A percentile compares a stretch with the other conserved stretches of the same genome.
Evolutionary conservation across 2,329 filamentous ascomycete species (phyloP).

Genomic region (Endocalyx cinctus): DNA sequence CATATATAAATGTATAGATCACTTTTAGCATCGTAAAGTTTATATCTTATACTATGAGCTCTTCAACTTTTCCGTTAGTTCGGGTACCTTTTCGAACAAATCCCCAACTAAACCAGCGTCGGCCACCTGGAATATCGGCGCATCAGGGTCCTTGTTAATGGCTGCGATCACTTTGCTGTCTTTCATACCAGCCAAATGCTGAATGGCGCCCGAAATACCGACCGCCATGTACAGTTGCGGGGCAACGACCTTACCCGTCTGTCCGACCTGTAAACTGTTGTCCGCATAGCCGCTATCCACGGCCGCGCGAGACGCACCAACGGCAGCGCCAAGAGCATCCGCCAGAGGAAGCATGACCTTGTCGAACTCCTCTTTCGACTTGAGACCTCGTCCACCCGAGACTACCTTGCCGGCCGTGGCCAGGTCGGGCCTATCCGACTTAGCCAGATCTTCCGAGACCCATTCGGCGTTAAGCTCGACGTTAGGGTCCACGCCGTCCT

Average conservation of each 20-base stretch:
- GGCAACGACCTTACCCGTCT: slow-evolving; percentile 98
- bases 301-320: slow-evolving; percentile 89
- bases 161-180: slow-evolving; percentile 99
- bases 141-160: slow-evolving; percentile 97
- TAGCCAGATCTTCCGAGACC: slow-evolving; percentile 89
- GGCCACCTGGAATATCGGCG: slow-evolving; percentile 96
- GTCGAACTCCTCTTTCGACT: slow-evolving; percentile 98
- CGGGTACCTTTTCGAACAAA: slow-evolving; percentile 90
- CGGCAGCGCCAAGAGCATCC: slow-evolving; percentile 88
- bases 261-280: slow-evolving; percentile 96
- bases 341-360: slow-evolving; percentile 86
- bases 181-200: slow-evolving; percentile 99
- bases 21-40: too few relatives aligned
- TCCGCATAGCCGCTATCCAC: slow-evolving; percentile 97
- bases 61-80: slow-evolving; percentile 94
- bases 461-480: slow-evolving; percentile 71
- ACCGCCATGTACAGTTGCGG: slow-evolving; percentile 93
- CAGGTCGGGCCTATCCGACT: slow-evolving; percentile 90
- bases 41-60: slow-evolving; percentile 30
- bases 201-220: slow-evolving; percentile 94
- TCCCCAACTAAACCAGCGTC: slow-evolving; percentile 95
- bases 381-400: slow-evolving; percentile 87
- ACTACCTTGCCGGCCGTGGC: slow-evolving; percentile 86
- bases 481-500: slow-evolving; percentile 82
- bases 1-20: too few relatives aligned